Base-by-base conservation (phyloP, 192 early-diverging fungal genomes). In the Coemansia sp. region DNA sequence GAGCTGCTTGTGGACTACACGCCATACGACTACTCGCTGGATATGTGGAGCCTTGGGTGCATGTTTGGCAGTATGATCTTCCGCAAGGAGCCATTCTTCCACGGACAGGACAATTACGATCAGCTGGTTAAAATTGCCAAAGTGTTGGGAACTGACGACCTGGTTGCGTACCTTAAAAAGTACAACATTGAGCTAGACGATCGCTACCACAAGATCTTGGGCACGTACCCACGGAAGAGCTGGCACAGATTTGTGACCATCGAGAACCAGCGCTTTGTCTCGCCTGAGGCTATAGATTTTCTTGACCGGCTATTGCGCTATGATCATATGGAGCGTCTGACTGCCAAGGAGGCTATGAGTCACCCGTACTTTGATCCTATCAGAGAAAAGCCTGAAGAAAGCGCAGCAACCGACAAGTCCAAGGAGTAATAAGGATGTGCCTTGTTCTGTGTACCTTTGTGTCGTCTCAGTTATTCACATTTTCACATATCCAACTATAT, bases 61-160 rank as follows among this genome's bases (percentile, higher is more conserved):
- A 98, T 98, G 95, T 96, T 98, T 86, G 97, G 96, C 23, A 94
- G 92, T 78, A 99, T 99, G 93, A 99, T 99, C 50, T 99, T 97
- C 91, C 90, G 94, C 75, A 95, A 95, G 78, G 96, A 99, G 70
- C 96, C 96, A 2, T 99, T 99, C 80, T 99, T 99, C 90, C 96
- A 98, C 71, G 97, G 89, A 31, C 94, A 96, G 71, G 94, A 97
- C 84, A 98, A 98, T 80, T 92, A 95, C 80, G 97, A 99, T 73
- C 97, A 99, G 85, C 87, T 99, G 67, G 97, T 99, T 56, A 95
- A 95, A 81, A 99, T 99, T 76, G 95, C 95, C 55, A 94, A 94
- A 72, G 95, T 99, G 5, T 85, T 99, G 55, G 97, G 97, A 5
- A 99, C 97, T 25, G 95, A 99, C 68, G 95, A 96, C 30, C 84